These are phyloP conservation scores for Yamadazyma buinensis DNA, from an alignment of 1,139 yeast genomes.

Conservation along the genomic window DNA sequence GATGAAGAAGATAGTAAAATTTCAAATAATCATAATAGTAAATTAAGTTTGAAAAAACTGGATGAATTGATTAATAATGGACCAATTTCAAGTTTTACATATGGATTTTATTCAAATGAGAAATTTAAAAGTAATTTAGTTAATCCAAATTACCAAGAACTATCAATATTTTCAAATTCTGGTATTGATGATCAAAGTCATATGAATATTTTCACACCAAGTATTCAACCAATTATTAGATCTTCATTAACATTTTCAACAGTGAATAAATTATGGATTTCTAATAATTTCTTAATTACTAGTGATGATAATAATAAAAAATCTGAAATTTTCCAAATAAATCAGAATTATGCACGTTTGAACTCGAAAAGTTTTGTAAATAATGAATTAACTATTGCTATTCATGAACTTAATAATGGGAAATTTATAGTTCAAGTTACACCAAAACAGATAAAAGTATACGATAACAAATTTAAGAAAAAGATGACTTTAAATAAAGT, in stretches of 20 bases:
- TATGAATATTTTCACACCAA: conserved; percentile 59
- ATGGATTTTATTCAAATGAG: conserved; percentile 60
- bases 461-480: conserved; percentile 58
- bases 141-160: conserved; percentile 64
- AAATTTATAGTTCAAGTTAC: conserved; percentile 73
- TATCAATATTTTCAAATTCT: conserved; percentile 65
- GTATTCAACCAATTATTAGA: conserved; percentile 61
- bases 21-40: conserved; percentile 25
- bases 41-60: conserved; percentile 37
- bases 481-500: conserved; percentile 33
- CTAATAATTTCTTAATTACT: conserved; percentile 61
- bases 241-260: conserved; percentile 74
- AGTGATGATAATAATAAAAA: conserved; percentile 63
- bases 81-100: conserved; percentile 66
- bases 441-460: conserved; percentile 59
- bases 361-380: conserved; percentile 63
- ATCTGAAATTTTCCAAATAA: conserved; percentile 71
- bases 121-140: conserved; percentile 55
- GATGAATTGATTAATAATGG: conserved; percentile 69
- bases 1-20: conserved; percentile 36
- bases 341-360: conserved; percentile 62
- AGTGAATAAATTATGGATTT: conserved; percentile 73
- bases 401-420: conserved; percentile 58
- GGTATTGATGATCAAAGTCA: conserved; percentile 60
- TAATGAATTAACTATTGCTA: conserved; percentile 61